Conservation (phyloP, 352 stramenopile species). For the Hyaloperonospora arabidopsidis region DNA sequence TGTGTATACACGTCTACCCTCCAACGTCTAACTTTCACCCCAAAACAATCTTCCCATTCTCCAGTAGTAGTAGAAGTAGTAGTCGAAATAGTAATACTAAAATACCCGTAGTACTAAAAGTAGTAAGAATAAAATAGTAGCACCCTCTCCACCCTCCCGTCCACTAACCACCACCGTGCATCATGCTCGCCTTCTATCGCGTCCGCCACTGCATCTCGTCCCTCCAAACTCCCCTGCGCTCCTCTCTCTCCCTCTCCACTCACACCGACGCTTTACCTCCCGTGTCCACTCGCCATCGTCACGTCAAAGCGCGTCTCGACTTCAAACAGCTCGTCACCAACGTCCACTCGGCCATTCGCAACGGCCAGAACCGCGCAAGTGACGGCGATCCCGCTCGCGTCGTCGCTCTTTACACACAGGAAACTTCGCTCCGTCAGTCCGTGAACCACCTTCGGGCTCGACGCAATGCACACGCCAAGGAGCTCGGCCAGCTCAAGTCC, state of each 20-base stretch:
- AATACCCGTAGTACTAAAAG: too few species aligned
- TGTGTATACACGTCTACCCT: too few species aligned
- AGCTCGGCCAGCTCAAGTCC: conserved; percentile 44
- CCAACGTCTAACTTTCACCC: too few species aligned
- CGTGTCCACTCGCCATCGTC: conserved; percentile 37
- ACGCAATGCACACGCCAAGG: conserved; percentile 59
- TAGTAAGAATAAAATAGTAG: too few species aligned
- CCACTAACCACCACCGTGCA: neutral
- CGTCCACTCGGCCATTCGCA: conserved; percentile 43
- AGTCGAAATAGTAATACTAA: too few species aligned
- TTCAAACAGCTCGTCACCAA: conserved; percentile 65
- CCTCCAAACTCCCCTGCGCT: too few species aligned
- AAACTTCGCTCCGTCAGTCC: conserved; percentile 43
- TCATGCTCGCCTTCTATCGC: conserved; percentile 13
- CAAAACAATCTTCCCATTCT: too few species aligned
- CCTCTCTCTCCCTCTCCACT: too few species aligned
- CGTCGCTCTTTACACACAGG: conserved; percentile 53
- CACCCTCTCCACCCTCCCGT: too few species aligned
- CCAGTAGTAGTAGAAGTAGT: too few species aligned
- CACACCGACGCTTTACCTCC: neutral
- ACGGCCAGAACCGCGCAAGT: conserved; percentile 58
- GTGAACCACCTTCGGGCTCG: conserved; percentile 56
- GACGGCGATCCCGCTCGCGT: conserved; percentile 59
- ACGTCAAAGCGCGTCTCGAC: conserved; percentile 66
- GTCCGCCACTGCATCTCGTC: conserved; percentile 1